Percentiles rank a stretch among this genome's conserved stretches.
Conservation (phyloP, 1,284 basidiomycete species). For the Athelia psychrophila region DNA sequence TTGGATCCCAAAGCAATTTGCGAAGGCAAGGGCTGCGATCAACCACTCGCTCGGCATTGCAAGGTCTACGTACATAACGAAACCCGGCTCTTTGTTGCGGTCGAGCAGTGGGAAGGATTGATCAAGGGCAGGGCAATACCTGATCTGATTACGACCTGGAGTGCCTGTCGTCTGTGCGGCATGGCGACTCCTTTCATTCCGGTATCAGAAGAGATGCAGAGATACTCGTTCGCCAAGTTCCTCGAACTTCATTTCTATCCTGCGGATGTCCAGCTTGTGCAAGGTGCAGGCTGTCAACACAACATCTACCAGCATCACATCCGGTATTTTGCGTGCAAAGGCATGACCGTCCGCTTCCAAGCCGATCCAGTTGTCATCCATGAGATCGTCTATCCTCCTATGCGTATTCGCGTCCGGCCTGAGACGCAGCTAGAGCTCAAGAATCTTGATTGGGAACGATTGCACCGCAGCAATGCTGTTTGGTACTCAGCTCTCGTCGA, state of each 20-base stretch:
- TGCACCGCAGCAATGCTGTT: conserved; percentile 69
- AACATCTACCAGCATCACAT: conserved; percentile 94
- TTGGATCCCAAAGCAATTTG: conserved; percentile 77
- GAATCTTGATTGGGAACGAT: conserved; percentile 82
- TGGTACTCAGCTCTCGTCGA: conserved; percentile 74
- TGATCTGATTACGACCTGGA: conserved; percentile 90
- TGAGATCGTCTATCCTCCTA: conserved; percentile 90
- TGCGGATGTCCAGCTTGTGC: conserved; percentile 77
- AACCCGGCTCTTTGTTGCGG: conserved; percentile 79
- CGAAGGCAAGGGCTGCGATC: conserved; percentile 79
- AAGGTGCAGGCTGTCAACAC: conserved; percentile 85
- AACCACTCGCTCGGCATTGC: conserved; percentile 82
- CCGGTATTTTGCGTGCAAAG: conserved; percentile 85
- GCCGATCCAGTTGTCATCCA: conserved; percentile 81
- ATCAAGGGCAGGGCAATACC: conserved; percentile 58
- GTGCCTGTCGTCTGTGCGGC: conserved; percentile 82
- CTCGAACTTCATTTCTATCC: conserved; percentile 93
- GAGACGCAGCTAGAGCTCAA: conserved; percentile 88
- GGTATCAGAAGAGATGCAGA: conserved; percentile 90
- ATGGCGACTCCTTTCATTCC: conserved; percentile 85
- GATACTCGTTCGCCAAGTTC: conserved; percentile 93
- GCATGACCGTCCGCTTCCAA: conserved; percentile 90
- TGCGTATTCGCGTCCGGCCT: conserved; percentile 79
- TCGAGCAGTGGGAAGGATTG: conserved; percentile 84
- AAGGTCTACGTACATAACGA: conserved; percentile 89